Base-by-base conservation (phyloP, 2,329 filamentous ascomycete species). In the Zymoseptoria ardabiliae region DNA sequence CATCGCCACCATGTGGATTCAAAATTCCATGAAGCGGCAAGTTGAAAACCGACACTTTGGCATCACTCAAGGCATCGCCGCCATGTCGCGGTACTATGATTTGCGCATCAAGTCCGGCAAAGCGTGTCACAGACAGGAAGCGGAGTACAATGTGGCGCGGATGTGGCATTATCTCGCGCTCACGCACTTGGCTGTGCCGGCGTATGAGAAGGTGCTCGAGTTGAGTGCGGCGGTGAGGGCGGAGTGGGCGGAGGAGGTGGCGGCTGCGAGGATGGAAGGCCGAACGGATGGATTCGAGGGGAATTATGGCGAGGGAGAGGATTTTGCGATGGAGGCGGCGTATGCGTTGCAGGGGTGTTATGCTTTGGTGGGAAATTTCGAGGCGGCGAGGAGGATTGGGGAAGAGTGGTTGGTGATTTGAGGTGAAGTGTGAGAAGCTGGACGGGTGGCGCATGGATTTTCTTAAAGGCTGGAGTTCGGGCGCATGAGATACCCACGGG, bases 1-100 rank as follows among this genome's bases (percentile, higher is more conserved):
- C 66, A 86, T 97, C 22, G 91, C 87, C 0, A 82, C 94, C 11
- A 87, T 87, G 28, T 97, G 96, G 72, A 83, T 97, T 48, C 90
- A 97, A 72, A 89, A 94, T 71, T 87, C 89, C 0, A 82, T 97
- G 69, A 97, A 97, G 73, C 84, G 93, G 2, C 90, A 96, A 73
- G 86, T 88, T 0, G 90, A 93, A 53, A 97, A 97, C 71, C 81
- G 94, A 1, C 93, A 97, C 71, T 93, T 90, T 70, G 84, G 91
- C 49, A 85, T 97, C 50, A 81, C 90, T 64, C 92, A 97, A 72
- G 94, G 91, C 0, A 81, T 97, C 55, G 80, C 86, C 0, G 97
- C 96, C 68, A 75, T 97, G 59, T 84, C 87, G 59, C 79, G 84
- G 41, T 96, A 95, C 74, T 87, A 89, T 65, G 79, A 84, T 2